A percentile compares a stretch with the other conserved stretches of the same genome.
phyloP scores from a whole-genome alignment of 306 rosid species.

The Medicago truncatula region DNA sequence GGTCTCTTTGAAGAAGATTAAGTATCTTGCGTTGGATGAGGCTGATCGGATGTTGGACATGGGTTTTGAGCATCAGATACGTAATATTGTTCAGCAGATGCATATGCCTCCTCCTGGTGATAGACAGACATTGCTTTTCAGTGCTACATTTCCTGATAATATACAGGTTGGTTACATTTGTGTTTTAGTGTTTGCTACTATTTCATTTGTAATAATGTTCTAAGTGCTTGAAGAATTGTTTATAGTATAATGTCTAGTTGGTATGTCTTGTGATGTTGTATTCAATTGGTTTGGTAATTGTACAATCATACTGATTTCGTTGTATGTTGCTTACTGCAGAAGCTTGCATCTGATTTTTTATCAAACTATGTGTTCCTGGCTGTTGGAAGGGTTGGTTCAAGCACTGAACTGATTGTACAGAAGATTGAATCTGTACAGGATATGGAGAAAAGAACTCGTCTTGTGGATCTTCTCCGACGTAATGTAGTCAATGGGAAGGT shows the following conservation, averaged over 20 bases:
- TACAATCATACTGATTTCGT: neutral
- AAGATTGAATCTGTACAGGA: conserved; percentile 84
- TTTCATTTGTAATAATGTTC: neutral
- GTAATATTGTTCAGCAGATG: conserved; percentile 78
- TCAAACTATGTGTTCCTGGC: conserved; percentile 77
- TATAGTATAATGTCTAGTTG: neutral
- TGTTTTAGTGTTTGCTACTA: neutral
- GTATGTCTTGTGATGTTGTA: neutral
- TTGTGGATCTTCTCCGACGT: conserved; percentile 70
- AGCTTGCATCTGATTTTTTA: conserved; percentile 85
- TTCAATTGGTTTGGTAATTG: neutral
- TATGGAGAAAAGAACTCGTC: conserved; percentile 73
- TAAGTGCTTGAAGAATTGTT: neutral
- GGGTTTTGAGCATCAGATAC: conserved; percentile 92
- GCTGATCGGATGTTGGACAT: conserved; percentile 94
- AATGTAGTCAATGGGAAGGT: conserved; percentile 74
- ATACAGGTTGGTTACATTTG: conserved; percentile 58
- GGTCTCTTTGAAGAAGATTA: conserved; percentile 62
- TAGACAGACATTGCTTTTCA: conserved; percentile 84
- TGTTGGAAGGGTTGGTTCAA: conserved; percentile 97
- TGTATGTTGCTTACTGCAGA: conserved; percentile 51
- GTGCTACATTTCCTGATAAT: conserved; percentile 88
- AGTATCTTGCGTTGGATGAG: conserved; percentile 77
- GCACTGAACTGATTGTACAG: conserved; percentile 88
- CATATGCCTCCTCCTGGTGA: conserved; percentile 74